Evolutionary conservation across 768 basidiomycete genomes (phyloP).

Genomic region (Lactifluus rugatus): DNA sequence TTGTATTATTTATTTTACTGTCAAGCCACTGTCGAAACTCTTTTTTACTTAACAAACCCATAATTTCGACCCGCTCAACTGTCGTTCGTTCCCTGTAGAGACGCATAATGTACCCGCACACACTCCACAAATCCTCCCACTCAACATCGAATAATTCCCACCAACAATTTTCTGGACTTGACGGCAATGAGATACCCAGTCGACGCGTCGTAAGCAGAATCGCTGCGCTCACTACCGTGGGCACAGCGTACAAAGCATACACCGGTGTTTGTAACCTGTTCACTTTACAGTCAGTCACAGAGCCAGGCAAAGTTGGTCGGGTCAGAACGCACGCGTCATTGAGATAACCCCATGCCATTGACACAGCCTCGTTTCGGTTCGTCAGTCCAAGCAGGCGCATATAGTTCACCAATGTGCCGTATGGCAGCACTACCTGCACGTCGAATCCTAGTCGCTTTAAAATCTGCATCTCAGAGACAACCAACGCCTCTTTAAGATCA

Average conservation of each 20-base stretch:
- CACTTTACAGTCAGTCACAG: not conserved
- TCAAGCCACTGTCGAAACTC: conserved; percentile 81
- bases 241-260: conserved; percentile 81
- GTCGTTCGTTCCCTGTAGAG: conserved; percentile 52
- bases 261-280: conserved; percentile 88
- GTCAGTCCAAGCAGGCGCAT: conserved; percentile 82
- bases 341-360: conserved; percentile 84
- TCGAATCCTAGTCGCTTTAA: conserved; percentile 94
- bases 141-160: conserved; percentile 90
- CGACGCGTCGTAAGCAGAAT: conserved; percentile 76
- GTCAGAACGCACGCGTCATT: conserved; percentile 77
- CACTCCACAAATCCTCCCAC: conserved; percentile 81
- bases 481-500: conserved; percentile 87
- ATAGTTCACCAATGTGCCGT: conserved; percentile 92
- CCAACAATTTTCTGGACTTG: conserved; percentile 67
- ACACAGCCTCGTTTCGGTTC: conserved; percentile 56
- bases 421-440: conserved; percentile 86
- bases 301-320: not conserved
- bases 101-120: conserved; percentile 77
- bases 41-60: conserved; percentile 59
- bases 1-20: conserved; percentile 25
- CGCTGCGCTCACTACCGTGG: conserved; percentile 81
- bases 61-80: conserved; percentile 39
- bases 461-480: conserved; percentile 95
- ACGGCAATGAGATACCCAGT: conserved; percentile 65